phyloP scores from a whole-genome alignment of 2,329 filamentous ascomycete species.

The Phialocephala subalpina region DNA sequence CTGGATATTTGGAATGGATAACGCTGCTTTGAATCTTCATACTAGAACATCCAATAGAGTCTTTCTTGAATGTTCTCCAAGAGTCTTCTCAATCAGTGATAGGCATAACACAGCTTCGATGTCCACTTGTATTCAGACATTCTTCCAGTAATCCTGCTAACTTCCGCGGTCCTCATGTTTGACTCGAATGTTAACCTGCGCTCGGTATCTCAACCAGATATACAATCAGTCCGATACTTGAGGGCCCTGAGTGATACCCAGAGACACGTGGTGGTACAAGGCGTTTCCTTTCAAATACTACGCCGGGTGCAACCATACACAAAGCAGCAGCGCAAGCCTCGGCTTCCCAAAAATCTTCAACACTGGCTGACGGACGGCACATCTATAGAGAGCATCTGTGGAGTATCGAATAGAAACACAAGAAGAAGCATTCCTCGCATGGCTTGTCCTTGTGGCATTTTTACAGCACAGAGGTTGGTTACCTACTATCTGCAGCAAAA shows the following conservation, averaged over 20 bases:
- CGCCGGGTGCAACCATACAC: neutral
- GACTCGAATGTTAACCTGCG: neutral
- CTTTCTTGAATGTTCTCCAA: neutral
- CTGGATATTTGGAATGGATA: neutral
- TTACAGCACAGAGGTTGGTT: neutral
- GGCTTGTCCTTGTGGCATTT: neutral
- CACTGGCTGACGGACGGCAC: neutral
- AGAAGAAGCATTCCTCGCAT: neutral
- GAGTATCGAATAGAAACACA: neutral
- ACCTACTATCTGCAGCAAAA: constrained; percentile 9
- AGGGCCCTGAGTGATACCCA: neutral
- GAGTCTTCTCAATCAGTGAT: neutral
- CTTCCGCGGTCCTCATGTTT: constrained; percentile 1
- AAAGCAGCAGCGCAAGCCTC: neutral
- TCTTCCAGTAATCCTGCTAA: neutral
- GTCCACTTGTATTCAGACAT: neutral
- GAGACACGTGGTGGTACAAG: constrained; percentile 2
- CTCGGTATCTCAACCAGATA: neutral
- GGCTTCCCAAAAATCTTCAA: constrained; percentile 1
- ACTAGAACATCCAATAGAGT: too few species aligned
- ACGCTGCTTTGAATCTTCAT: neutral
- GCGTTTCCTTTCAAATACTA: neutral
- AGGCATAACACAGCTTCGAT: neutral
- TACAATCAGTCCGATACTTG: neutral
- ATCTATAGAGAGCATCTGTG: neutral